Conservation (phyloP, 2,329 filamentous ascomycete genomes). For the Fusarium nisikadoi region DNA sequence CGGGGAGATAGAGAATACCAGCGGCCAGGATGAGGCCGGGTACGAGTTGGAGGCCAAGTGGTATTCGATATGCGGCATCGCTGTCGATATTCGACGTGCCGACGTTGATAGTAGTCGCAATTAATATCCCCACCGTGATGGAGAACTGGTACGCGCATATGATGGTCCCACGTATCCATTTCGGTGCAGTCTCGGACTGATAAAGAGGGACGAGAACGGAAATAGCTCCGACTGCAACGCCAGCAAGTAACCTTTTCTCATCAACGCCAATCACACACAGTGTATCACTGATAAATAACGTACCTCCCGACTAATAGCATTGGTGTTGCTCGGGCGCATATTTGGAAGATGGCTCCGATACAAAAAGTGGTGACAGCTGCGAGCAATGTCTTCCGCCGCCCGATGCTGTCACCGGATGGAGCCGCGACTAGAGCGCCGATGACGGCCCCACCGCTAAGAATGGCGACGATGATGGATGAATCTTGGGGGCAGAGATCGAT, state of each 20-base stretch:
- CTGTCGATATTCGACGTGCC: conserved; percentile 66
- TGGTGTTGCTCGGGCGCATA: conserved; percentile 69
- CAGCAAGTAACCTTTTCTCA: conserved; percentile 68
- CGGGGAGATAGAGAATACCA: conserved; percentile 78
- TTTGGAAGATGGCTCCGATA: conserved; percentile 77
- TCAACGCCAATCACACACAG: background rate
- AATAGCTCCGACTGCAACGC: conserved; percentile 76
- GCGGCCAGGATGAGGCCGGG: conserved; percentile 77
- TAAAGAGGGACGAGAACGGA: conserved; percentile 83
- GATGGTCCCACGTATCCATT: conserved; percentile 82
- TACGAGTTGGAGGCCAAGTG: conserved; percentile 78
- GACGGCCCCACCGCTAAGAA: conserved; percentile 83
- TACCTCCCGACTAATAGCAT: conserved; percentile 72
- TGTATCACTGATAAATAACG: conserved; percentile 31
- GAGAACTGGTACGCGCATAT: conserved; percentile 81
- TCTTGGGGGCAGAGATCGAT: conserved; percentile 65
- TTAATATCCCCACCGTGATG: conserved; percentile 76
- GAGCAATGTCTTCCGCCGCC: conserved; percentile 77
- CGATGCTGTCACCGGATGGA: conserved; percentile 75
- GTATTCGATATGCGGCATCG: conserved; percentile 77
- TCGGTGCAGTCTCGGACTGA: conserved; percentile 83
- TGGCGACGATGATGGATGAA: conserved; percentile 80
- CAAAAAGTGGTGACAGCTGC: conserved; percentile 73
- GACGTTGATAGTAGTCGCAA: conserved; percentile 76
- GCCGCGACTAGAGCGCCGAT: conserved; percentile 77